Evolutionary conservation across 2,329 filamentous ascomycete species (phyloP), one percentile per base, ranked within the genome.

Genomic region (Fusarium chuoi): DNA sequence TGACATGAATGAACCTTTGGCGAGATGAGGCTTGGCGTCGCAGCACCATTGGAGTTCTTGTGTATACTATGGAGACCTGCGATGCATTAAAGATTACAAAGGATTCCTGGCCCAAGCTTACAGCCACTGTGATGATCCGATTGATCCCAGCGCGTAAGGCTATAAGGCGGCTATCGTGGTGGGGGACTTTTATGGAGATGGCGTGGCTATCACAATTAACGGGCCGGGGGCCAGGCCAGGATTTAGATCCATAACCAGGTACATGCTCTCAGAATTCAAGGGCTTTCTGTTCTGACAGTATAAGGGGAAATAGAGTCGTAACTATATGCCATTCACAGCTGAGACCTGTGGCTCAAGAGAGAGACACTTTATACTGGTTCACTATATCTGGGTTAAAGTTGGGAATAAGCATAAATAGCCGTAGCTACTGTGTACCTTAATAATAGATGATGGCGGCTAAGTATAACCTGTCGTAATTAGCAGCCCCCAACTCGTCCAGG

Each of bases 321-420:
- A 5, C 4, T 48, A 4, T 6, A 30, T 30, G 13, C 0, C 9
- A 15, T 17, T 48, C 10, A 1, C 13, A 22, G 9, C 6, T 6
- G 14, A 48, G 26, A 12, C 9, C 5, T 3, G 18, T 11, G 9
- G 6, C 9, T 48, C 20, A 15, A 48, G 22, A 14, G 2, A 30
- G 0, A 28, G 7, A 15, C 13, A 28, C 4, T 4, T 1, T 0
- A 12, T 9, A 28, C 7, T 22, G 3, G 13, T 46, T 48, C 5
- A 13, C 7, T 0, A 10, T 28, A 48, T 8, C 7, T 10, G 3
- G 30, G 6, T 9, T n/a, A 33, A 49, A 18, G 28, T 10, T 33
- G 4, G 11, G 13, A 33, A 33, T 33, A 49, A 33, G 46, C 11
- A n/a, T 49, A 49, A 49, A 18, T 11, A 18, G 7, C 10, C 10